Percentiles rank a stretch among this genome's conserved stretches.
phyloP scores from a whole-genome alignment of 129 eudicot genomes.

The Saussurea involucrata region DNA sequence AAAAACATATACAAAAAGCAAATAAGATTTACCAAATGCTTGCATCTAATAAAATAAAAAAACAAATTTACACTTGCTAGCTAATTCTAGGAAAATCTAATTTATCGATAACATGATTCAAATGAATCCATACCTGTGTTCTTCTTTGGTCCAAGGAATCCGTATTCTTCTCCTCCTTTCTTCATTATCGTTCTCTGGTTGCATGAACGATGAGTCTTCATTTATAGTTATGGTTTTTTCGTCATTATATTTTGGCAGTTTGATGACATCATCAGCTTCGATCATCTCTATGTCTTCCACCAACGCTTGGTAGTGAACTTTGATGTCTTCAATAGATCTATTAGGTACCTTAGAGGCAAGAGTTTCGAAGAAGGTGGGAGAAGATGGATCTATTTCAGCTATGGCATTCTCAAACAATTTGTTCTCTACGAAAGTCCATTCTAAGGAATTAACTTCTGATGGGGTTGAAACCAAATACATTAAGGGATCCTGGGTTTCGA shows the following conservation, averaged over 20 bases:
- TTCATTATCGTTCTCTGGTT: neutral
- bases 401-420: constrained; percentile 22
- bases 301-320: constrained; percentile 19
- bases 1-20: too few species aligned
- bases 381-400: neutral
- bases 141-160: constrained; percentile 40
- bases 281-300: constrained; percentile 22
- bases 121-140: constrained; percentile 28
- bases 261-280: constrained; percentile 3
- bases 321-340: constrained; percentile 23
- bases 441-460: neutral
- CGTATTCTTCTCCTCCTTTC: constrained; percentile 1
- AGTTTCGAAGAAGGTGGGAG: constrained; percentile 20
- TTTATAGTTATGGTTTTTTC: neutral
- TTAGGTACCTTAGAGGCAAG: constrained; percentile 18
- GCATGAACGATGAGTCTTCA: neutral
- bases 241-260: constrained; percentile 15
- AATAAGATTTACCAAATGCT: too few species aligned
- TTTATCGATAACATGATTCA: neutral
- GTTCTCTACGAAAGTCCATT: constrained; percentile 23
- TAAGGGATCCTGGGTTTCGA: neutral
- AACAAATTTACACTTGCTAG: neutral
- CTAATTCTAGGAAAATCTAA: neutral
- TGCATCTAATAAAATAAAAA: neutral
- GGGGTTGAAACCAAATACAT: neutral